Conservation (phyloP, 208 protist genomes). For the Phytomonas serpens region DNA sequence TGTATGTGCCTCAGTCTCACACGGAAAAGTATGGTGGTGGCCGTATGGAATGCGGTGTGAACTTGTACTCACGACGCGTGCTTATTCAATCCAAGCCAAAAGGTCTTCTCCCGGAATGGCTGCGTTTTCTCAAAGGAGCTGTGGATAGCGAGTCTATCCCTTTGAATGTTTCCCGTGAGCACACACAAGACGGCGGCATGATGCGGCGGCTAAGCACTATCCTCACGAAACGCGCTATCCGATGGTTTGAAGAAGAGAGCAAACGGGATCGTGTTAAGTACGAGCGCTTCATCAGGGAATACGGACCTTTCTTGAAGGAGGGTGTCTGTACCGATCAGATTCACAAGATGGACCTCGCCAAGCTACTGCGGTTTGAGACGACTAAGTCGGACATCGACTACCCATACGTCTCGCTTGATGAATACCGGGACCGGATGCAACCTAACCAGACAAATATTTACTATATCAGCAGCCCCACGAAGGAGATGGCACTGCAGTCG, state of each 20-base stretch:
- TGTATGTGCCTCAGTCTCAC: conserved; percentile 95
- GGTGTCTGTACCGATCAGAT: conserved; percentile 93
- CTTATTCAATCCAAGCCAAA: conserved; percentile 95
- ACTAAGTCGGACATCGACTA: conserved; percentile 70
- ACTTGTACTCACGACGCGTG: conserved; percentile 93
- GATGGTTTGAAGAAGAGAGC: conserved; percentile 87
- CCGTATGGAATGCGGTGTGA: conserved; percentile 92
- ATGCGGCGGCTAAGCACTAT: conserved; percentile 90
- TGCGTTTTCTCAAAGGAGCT: conserved; percentile 95
- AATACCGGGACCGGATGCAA: conserved; percentile 95
- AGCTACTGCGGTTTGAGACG: conserved; percentile 92
- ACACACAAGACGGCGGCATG: conserved; percentile 95
- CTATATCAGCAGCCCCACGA: conserved; percentile 88
- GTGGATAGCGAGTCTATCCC: conserved; percentile 98
- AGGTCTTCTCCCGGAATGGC: conserved; percentile 95
- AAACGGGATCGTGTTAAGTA: conserved; percentile 90
- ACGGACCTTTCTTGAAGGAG: conserved; percentile 94
- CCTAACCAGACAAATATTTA: conserved; percentile 95
- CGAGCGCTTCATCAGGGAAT: conserved; percentile 92
- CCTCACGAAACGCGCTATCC: conserved; percentile 90
- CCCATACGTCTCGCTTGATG: conserved; percentile 87
- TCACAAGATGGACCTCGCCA: conserved; percentile 91
- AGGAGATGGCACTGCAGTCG: conserved; percentile 84
- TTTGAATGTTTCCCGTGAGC: conserved; percentile 97
- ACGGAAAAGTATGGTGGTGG: conserved; percentile 96